A percentile compares a stretch with the other conserved stretches of the same genome.
These are phyloP conservation scores for Pseudovirgaria hyperparasitica DNA, from an alignment of 2,329 filamentous ascomycete genomes.

Conservation along the genomic window DNA sequence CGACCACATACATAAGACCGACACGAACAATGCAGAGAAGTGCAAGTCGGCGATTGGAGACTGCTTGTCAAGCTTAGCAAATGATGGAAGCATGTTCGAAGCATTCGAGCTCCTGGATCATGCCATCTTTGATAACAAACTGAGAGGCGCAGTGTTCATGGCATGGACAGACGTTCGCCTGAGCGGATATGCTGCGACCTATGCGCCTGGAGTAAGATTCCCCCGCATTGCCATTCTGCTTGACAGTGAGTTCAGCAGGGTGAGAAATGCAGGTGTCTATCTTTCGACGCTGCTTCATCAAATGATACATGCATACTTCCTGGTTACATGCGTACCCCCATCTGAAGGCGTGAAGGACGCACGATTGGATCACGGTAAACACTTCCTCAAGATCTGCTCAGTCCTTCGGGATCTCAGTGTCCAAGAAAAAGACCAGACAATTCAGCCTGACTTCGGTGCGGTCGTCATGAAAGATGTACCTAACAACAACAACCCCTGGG, in stretches of 20 bases:
- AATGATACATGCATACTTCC: conserved; percentile 33
- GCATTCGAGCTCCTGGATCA: conserved; percentile 25
- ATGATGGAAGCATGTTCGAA: conserved; percentile 15
- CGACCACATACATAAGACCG: conserved; percentile 13
- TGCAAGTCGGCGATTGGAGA: conserved; percentile 8
- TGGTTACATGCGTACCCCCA: conserved; percentile 27
- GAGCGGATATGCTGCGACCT: conserved; percentile 23
- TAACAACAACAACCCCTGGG: conserved; percentile 8
- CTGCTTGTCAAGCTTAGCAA: conserved; percentile 8
- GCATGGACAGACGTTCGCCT: conserved; percentile 13
- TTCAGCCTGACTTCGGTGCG: conserved; percentile 24
- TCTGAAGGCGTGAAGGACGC: conserved; percentile 20
- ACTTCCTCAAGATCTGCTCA: conserved; percentile 28
- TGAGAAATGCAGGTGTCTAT: conserved; percentile 18
- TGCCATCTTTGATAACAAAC: conserved; percentile 22
- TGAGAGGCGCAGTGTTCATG: conserved; percentile 25
- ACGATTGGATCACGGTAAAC: conserved; percentile 23
- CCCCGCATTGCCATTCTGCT: conserved; percentile 25
- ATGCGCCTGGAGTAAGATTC: conserved; percentile 16
- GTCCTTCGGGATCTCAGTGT: conserved; percentile 21
- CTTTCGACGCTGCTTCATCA: conserved; percentile 29
- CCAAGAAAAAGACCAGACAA: conserved; percentile 10
- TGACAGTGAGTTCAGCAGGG: conserved; percentile 12
- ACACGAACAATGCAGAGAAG: conserved; percentile 8
- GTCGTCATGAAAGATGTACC: too few species aligned